phyloP scores from a whole-genome alignment of 352 stramenopile species.

The Phytophthora aleatoria region DNA sequence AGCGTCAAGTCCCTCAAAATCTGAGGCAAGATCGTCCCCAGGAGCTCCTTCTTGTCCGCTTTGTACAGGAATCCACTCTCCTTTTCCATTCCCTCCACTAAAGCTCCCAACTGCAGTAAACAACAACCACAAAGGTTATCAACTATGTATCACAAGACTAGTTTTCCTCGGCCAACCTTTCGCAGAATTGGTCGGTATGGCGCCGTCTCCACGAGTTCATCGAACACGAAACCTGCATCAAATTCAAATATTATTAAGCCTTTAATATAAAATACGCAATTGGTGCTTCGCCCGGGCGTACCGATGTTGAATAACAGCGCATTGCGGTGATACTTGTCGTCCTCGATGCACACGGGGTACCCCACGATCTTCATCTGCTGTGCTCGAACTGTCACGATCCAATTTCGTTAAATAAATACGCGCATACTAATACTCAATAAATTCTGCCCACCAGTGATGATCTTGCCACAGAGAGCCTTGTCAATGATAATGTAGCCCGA shows the following conservation, averaged over 20 bases:
- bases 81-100: conserved; percentile 88
- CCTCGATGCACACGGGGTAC: conserved; percentile 88
- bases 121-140: conserved; percentile 7
- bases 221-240: conserved; percentile 78
- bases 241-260: background rate
- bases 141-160: background rate
- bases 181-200: conserved; percentile 84
- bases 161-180: conserved; percentile 43
- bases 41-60: conserved; percentile 61
- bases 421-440: background rate
- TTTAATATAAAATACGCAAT: background rate
- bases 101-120: conserved; percentile 51
- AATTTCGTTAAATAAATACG: conserved; percentile 2
- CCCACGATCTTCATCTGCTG: conserved; percentile 87
- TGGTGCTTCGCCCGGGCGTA: background rate
- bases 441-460: conserved; percentile 62
- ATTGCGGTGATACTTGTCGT: conserved; percentile 91
- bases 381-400: conserved; percentile 49
- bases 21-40: conserved; percentile 70
- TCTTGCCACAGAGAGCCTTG: conserved; percentile 87
- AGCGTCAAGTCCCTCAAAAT: conserved; percentile 77
- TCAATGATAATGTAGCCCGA: conserved; percentile 91
- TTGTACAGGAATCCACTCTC: conserved; percentile 86
- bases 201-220: conserved; percentile 70
- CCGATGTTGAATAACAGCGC: conserved; percentile 90